Evolutionary conservation across 2,329 filamentous ascomycete genomes (phyloP), one percentile per base, ranked within the genome.

Genomic region (Paraphoma sp.): DNA sequence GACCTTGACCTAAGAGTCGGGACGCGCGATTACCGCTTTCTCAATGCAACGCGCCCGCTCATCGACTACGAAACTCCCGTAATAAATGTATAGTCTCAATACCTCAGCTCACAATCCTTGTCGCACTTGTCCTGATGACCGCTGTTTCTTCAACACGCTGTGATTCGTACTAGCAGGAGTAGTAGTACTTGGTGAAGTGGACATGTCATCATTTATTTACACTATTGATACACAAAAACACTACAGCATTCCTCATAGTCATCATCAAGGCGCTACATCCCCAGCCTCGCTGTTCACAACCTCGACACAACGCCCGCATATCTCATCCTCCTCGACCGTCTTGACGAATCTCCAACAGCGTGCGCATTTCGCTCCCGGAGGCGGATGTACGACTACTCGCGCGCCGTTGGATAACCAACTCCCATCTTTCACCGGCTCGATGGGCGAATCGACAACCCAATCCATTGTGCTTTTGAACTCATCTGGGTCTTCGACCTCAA

Each of bases 341-440:
- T 90, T 88, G 23, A 90, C 83, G 75, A 92, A 96, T 59, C 90
- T 86, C 95, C 95, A 99, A 78, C 95, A 99, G 48, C 95, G 83
- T 0, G 86, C 83, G 74, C 95, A 99, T 76, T 98, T 99, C 45
- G 82, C 78, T 11, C 79, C 76, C 12, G 74, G 74, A 0, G 87
- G 83, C 9, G 83, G 78, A 46, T 75, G 57, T 5, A 80, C 71
- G 40, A 67, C 62, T 18, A 68, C 74, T 51, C 33, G 69, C 44
- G 58, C 73, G 28, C 45, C 51, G 18, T 47, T 59, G 2, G 54
- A 57, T 16, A 70, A 49, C 17, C 60, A 7, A 28, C 49, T 60
- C 49, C 48, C 60, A 51, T 48, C 29, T 10, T 36, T 36, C 2
- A 36, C 33, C 14, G 41, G 23, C 6, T 76, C 70, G 79, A 82